Base-by-base conservation (phyloP, 768 basidiomycete species). In the Lanmaoa pseudosensibilis region DNA sequence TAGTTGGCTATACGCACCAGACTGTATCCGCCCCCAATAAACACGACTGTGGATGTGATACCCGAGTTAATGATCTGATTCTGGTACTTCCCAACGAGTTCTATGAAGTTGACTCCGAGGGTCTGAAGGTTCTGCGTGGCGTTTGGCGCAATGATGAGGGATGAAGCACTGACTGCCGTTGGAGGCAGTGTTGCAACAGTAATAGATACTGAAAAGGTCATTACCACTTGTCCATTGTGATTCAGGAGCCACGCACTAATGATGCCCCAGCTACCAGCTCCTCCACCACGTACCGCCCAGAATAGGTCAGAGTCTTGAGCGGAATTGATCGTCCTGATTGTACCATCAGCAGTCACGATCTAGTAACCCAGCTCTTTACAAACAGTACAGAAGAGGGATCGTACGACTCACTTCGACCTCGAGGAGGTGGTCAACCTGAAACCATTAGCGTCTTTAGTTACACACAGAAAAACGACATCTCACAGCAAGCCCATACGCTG, bases 281-380 rank as follows among this genome's bases (percentile, higher is more conserved):
- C 82, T 5, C 77, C 80, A 0, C 81, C 82, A 39, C 82, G 72
- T 23, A 83, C 60, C 0, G 83, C 83, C 77, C 80, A 83, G 65
- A 80, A 83, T 0, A 84, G 70, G 50, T 83, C 79, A 8, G 69
- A 16, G 60, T 81, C 71, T 45, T 73, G 68, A 55, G 69, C 68
- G 0, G 65, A 59, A 60, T 82, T 83, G 34, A 73, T 75, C 2
- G 60, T 73, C 44, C 77, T 65, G 36, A 73, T 57, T 2, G 67
- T 54, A 9, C 80, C 81, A 44, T 72, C 66, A 0, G 81, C 68
- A 19, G 72, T 77, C 10, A 83, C 78, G 3, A 80, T 59, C 5
- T 67, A 69, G 5, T 6, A 16, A 34, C 40, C 11, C 2, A 33
- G 2, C 10, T 21, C 18, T 15, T 49, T 12, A 43, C 19, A 37